Conservation (phyloP, 208 protist species). For the Trichomonas gallinae region DNA sequence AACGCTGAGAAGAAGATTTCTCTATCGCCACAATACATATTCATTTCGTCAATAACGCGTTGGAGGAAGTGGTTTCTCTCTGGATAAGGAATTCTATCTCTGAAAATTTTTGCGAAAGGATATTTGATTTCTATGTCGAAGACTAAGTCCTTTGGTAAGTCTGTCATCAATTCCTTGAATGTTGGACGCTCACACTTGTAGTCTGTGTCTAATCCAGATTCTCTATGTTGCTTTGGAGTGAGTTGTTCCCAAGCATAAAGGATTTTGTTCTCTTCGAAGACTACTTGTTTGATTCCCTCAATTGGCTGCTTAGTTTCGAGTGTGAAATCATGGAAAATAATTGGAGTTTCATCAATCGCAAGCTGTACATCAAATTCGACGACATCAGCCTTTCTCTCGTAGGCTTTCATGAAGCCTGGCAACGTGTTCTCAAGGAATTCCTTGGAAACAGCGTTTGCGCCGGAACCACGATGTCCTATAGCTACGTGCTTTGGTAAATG, state of each 20-base stretch:
- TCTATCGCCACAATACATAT: not conserved
- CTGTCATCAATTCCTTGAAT: not conserved
- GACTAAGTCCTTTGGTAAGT: not conserved
- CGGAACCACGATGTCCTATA: not conserved
- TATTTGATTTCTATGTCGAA: slow-evolving; percentile 11
- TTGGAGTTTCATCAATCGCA: not conserved
- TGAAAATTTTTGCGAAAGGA: not conserved
- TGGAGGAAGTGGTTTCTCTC: not conserved
- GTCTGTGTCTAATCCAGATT: not conserved
- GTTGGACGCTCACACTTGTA: not conserved
- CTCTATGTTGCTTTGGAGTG: not conserved
- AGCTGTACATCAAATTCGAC: slow-evolving; percentile 14
- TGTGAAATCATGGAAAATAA: not conserved
- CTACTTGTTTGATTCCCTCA: not conserved
- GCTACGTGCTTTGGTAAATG: not conserved
- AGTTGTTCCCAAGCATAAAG: not conserved
- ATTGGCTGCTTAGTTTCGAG: not conserved
- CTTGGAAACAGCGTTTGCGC: not conserved
- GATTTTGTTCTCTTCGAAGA: too few relatives aligned
- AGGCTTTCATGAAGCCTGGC: not conserved
- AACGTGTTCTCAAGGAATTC: not conserved
- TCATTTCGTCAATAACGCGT: not conserved
- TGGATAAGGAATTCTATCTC: not conserved
- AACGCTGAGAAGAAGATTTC: not conserved
- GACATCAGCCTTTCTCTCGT: not conserved